Evolutionary conservation across 163 green algal species (phyloP).

Genomic region (Chlorella variabilis): DNA sequence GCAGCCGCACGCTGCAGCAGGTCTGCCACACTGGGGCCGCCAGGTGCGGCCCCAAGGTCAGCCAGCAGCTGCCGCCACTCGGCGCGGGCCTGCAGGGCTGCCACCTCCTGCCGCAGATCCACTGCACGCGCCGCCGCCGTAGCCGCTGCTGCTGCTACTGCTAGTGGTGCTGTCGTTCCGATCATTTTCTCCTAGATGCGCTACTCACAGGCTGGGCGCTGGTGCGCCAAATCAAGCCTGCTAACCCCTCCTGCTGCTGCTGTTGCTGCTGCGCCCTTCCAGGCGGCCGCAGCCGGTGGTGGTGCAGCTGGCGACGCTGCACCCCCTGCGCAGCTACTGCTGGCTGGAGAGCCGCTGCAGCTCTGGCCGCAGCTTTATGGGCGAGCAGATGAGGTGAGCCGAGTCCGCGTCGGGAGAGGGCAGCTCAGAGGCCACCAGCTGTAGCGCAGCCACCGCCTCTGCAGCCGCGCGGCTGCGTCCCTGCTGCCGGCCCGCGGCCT

Average conservation of each 20-base stretch:
- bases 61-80: constrained; percentile 2
- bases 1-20: constrained; percentile 11
- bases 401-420: constrained; percentile 10
- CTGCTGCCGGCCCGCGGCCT: not conserved
- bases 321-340: not conserved
- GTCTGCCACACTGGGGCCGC: constrained; percentile 7
- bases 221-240: no score
- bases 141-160: not conserved
- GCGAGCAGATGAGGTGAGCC: constrained; percentile 20
- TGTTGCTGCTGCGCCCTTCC: not conserved
- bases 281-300: no score
- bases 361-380: constrained; percentile 29
- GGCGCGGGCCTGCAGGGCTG: constrained; percentile 4
- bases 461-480: not conserved
- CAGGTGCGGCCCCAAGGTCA: not conserved
- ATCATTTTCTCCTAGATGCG: not conserved
- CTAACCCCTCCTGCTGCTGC: no score
- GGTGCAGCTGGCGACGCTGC: not conserved
- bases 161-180: not conserved
- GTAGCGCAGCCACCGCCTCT: not conserved
- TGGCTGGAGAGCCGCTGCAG: not conserved
- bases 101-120: constrained; percentile 11
- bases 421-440: constrained; percentile 6
- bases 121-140: not conserved
- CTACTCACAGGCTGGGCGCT: no score